Conservation (phyloP, 2,329 filamentous ascomycete species). For the Sclerotiophoma versabilis region DNA sequence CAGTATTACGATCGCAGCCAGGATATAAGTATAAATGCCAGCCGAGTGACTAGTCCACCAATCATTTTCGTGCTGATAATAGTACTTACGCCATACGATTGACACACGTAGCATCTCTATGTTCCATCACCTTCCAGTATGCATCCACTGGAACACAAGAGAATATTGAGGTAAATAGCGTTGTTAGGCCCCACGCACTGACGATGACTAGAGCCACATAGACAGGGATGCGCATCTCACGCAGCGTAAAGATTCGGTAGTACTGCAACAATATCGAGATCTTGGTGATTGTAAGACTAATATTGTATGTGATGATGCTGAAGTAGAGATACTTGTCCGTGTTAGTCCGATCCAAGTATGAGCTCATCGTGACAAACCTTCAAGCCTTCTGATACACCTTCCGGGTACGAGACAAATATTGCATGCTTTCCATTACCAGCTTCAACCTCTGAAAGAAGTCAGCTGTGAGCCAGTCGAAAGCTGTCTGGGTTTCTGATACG, state of each 20-base stretch:
- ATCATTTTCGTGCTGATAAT: neutral
- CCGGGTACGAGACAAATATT: constrained; percentile 27
- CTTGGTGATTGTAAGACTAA: constrained; percentile 33
- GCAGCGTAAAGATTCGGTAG: constrained; percentile 34
- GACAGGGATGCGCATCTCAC: constrained; percentile 32
- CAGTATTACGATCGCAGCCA: neutral
- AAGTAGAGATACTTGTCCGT: constrained; percentile 31
- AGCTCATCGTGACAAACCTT: constrained; percentile 18
- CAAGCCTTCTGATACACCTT: constrained; percentile 14
- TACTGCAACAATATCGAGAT: constrained; percentile 41
- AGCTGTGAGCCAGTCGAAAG: neutral
- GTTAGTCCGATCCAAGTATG: constrained; percentile 4
- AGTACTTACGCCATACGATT: constrained; percentile 6
- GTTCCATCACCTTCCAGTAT: constrained; percentile 25
- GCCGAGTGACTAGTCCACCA: neutral
- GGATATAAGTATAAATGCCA: neutral
- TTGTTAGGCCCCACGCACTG: constrained; percentile 22
- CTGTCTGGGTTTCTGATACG: neutral
- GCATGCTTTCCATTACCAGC: constrained; percentile 35
- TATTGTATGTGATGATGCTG: constrained; percentile 36
- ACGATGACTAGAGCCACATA: constrained; percentile 31
- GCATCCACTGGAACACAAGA: constrained; percentile 33
- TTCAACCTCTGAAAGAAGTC: constrained; percentile 22
- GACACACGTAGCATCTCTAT: constrained; percentile 10
- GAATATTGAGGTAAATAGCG: constrained; percentile 24